Conservation (phyloP, 345 rosid species). For the Eucalyptus pauciflora region DNA sequence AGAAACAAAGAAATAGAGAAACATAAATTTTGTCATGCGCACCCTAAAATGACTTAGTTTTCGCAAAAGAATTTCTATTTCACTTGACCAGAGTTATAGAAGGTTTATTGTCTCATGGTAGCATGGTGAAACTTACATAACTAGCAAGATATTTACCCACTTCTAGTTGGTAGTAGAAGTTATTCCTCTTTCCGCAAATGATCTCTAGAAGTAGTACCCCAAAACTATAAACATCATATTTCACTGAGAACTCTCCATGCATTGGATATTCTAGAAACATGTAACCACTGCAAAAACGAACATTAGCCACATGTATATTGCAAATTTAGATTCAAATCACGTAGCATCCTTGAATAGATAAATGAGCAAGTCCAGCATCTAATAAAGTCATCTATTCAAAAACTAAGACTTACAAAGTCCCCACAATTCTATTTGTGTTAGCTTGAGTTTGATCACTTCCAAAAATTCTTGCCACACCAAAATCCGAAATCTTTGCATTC, state of each 20-base stretch:
- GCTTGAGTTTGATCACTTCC: not conserved
- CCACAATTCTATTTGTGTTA: not conserved
- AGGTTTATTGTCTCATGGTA: rapidly evolving
- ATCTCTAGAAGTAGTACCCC: not conserved
- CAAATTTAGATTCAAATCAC: not conserved
- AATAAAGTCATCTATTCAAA: not conserved
- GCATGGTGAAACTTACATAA: not conserved
- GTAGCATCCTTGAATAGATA: not conserved
- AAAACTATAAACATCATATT: not conserved
- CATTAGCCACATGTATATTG: not conserved
- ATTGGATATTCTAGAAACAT: not conserved
- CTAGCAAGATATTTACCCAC: not conserved
- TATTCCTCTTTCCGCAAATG: not conserved
- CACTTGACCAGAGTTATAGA: not conserved
- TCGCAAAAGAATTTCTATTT: not conserved
- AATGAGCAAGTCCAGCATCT: not conserved
- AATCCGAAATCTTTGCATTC: not conserved
- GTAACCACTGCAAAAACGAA: not conserved
- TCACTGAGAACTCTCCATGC: not conserved
- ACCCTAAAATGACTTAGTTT: not conserved
- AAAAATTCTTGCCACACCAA: not conserved
- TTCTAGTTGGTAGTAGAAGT: not conserved
- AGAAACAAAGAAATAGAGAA: too few relatives aligned
- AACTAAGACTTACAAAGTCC: not conserved
- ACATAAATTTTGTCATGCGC: too few relatives aligned